A percentile compares a stretch with the other conserved stretches of the same genome.
These are phyloP conservation scores for Beta vulgaris DNA, from an alignment of 148 eudicot species.

Conservation along the genomic window DNA sequence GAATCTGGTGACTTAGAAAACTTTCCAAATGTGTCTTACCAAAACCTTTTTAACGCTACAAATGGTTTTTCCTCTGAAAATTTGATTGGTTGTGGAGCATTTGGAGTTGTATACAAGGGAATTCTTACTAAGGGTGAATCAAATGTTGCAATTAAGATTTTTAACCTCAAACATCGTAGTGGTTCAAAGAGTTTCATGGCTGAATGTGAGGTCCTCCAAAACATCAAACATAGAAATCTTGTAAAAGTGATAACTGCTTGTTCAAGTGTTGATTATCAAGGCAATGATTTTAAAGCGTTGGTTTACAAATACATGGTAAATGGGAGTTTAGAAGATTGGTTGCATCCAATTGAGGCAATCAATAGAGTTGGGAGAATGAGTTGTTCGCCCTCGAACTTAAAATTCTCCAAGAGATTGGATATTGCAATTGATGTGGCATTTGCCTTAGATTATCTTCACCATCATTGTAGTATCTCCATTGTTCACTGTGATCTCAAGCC, in stretches of 20 bases:
- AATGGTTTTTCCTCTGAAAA: slow-evolving; percentile 28
- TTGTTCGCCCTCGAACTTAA: neutral
- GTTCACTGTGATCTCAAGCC: slow-evolving; percentile 49
- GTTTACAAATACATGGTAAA: slow-evolving; percentile 29
- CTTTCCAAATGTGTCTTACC: slow-evolving; percentile 26
- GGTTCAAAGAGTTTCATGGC: slow-evolving; percentile 27
- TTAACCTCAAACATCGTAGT: slow-evolving; percentile 17
- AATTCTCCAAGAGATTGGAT: slow-evolving; percentile 6
- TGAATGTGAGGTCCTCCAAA: slow-evolving; percentile 20
- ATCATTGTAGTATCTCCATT: slow-evolving; percentile 11
- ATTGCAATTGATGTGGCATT: slow-evolving; percentile 37
- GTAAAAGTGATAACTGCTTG: slow-evolving; percentile 29
- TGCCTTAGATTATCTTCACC: slow-evolving; percentile 45
- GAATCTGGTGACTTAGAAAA: neutral
- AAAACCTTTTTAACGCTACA: slow-evolving; percentile 30
- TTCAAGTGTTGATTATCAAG: slow-evolving; percentile 28
- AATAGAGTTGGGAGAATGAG: neutral
- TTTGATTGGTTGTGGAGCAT: slow-evolving; percentile 29
- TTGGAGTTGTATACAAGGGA: slow-evolving; percentile 37
- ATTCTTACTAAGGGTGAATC: neutral
- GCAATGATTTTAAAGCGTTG: slow-evolving; percentile 26
- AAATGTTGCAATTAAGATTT: slow-evolving; percentile 23
- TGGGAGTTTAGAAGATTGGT: slow-evolving; percentile 28
- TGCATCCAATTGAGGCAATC: slow-evolving; percentile 13
- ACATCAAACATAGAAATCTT: slow-evolving; percentile 27